Conservation (phyloP, 306 rosid species). For the Argentina anserina region DNA sequence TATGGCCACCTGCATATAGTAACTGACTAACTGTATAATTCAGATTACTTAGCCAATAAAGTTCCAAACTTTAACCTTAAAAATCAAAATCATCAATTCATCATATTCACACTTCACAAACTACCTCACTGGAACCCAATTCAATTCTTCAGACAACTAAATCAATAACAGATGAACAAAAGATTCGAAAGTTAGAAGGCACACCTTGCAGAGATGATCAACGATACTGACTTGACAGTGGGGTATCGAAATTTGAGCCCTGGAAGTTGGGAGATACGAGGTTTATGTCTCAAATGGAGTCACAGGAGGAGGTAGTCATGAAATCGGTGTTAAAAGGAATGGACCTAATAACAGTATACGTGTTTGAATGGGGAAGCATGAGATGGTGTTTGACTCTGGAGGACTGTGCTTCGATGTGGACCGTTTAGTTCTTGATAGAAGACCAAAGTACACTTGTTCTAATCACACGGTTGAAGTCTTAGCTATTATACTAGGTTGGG, state of each 20-base stretch:
- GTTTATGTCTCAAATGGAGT: background rate
- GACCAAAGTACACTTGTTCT: background rate
- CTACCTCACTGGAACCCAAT: background rate
- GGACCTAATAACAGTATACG: background rate
- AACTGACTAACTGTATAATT: background rate
- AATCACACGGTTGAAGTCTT: background rate
- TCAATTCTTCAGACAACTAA: background rate
- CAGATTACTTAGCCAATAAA: background rate
- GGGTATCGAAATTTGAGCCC: background rate
- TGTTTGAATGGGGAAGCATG: background rate
- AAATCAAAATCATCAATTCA: too few relatives aligned
- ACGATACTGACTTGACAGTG: background rate
- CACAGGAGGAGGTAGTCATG: background rate
- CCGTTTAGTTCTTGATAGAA: background rate
- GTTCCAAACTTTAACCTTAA: background rate
- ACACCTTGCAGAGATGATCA: background rate
- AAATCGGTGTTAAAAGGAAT: background rate
- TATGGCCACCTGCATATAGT: background rate
- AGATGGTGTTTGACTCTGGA: background rate
- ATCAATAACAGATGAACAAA: background rate
- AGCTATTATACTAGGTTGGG: too few relatives aligned
- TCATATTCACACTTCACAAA: background rate
- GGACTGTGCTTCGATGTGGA: background rate
- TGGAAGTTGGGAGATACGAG: conserved; percentile 1
- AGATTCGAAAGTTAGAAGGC: background rate